Evolutionary conservation across 2,329 filamentous ascomycete genomes (phyloP), one percentile per base, ranked within the genome.

Genomic region (Dothiorella sarmentorum): DNA sequence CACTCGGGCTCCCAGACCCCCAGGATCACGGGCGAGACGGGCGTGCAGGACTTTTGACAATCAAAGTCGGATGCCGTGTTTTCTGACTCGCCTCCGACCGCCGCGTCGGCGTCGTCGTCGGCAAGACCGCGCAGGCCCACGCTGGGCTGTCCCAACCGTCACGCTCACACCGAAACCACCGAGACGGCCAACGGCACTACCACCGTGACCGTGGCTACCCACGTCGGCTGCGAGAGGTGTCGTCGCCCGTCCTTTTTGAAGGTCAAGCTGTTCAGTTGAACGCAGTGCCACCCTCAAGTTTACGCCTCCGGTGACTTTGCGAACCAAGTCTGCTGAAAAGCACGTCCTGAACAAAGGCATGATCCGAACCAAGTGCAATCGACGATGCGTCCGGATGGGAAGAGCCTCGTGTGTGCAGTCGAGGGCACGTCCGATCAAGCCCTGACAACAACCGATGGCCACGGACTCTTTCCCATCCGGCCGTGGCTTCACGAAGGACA

Each of bases 21-120:
- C 59, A 68, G 69, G 61, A 76, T 69, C 64, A 70, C 61, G 7
- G 77, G 77, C 1, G 75, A 80, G 67, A 80, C 78, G 26, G 77
- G 78, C 10, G 70, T 80, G 49, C 77, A 79, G 58, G 78, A 80
- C 62, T 80, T 75, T 60, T 74, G 66, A 73, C 56, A 51, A 58
- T 40, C 33, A 58, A 58, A 40, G 44, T n/a, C 18, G 13, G 24
- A n/a, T 15, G n/a, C n/a, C n/a, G n/a, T n/a, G n/a, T n/a, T n/a
- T n/a, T n/a, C n/a, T n/a, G n/a, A n/a, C n/a, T 35, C 44, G 5
- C 20, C 47, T 22, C 31, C 29, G 20, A 27, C 37, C n/a, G n/a
- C n/a, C n/a, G n/a, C n/a, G n/a, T n/a, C n/a, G n/a, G n/a, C n/a
- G n/a, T n/a, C n/a, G 18, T 38, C 53, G 29, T 44, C 53, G 17